Conservation (phyloP, 345 rosid species). For the Moricandia moricandioides region DNA sequence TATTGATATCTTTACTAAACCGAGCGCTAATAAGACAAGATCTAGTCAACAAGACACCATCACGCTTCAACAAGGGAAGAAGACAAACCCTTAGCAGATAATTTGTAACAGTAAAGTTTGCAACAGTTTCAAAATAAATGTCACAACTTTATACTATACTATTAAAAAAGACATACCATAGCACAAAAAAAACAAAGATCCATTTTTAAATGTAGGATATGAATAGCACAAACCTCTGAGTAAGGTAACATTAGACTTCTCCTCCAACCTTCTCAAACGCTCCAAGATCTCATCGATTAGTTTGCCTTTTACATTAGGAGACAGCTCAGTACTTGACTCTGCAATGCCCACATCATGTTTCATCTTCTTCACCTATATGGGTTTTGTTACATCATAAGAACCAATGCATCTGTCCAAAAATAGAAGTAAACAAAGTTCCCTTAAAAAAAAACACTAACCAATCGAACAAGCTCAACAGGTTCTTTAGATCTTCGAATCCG, state of each 20-base stretch:
- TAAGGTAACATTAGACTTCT: constrained; percentile 43
- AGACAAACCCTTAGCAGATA: background rate
- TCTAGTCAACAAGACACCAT: background rate
- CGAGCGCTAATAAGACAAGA: constrained; percentile 4
- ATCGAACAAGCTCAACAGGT: constrained; percentile 55
- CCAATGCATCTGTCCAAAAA: background rate
- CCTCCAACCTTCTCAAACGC: constrained; percentile 50
- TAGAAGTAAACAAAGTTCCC: background rate
- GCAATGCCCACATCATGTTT: constrained; percentile 43
- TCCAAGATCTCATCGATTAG: constrained; percentile 67
- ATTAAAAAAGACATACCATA: background rate
- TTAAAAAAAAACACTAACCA: constrained; percentile 45
- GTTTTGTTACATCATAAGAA: background rate
- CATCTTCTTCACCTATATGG: constrained; percentile 56
- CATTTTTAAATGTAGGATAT: background rate
- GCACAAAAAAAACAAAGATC: constrained; percentile 9
- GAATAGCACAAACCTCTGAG: constrained; percentile 60
- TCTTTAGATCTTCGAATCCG: constrained; percentile 78
- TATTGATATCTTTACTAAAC: background rate
- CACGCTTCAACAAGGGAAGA: background rate
- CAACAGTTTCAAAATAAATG: constrained; percentile 6
- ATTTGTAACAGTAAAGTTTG: background rate
- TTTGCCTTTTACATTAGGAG: constrained; percentile 52
- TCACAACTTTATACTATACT: background rate
- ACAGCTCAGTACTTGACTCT: constrained; percentile 46